Base-by-base conservation (phyloP, 1,284 basidiomycete species). In the Moesziomyces aphidis region DNA sequence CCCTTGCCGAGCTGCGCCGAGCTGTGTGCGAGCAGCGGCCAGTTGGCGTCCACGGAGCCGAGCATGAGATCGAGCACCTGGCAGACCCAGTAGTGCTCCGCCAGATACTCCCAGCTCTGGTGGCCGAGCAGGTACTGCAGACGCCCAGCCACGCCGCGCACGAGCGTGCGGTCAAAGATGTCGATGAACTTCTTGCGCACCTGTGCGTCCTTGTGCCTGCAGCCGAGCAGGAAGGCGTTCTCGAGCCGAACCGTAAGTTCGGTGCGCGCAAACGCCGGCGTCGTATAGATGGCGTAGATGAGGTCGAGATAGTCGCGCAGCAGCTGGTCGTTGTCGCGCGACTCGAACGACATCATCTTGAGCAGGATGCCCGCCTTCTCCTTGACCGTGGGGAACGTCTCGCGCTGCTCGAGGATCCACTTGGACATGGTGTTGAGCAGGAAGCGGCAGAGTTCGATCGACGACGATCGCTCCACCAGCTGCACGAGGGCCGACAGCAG, bases 211-310 rank as follows among this genome's bases (percentile, higher is more conserved):
- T 91, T 89, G 21, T 92, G 91, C 34, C 94, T 90, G 82, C 93
- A 96, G 5, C 97, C 97, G 28, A 98, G 88, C 43, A 99, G 87
- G 88, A 99, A 99, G 0, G 95, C 91, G 31, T 92, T 91, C 82
- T 99, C 97, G 22, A 99, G 89, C 17, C 94, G 90, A 53, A 93
- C 92, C 0, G 97, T 99, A 64, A 99, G 88, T 78, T 99, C 97
- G 64, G 94, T 97, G 53, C 95, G 90, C 22, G 93, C 90, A 43
- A 99, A 88, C 5, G 88, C 87, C 3, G 94, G 91, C 49, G 95
- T 92, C 10, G 92, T 93, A 86, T 98, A 99, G 79, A 99, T 95
- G 76, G 95, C 93, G 81, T 93, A 92, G 70, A 99, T 93, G 61
- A 99, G 88, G 70, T 94, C 91, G 65, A 99, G 88, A 83, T 95